Percentiles rank a stretch among this genome's conserved stretches.
phyloP scores from a whole-genome alignment of 1,284 basidiomycete species.

The Leccinum huronense region DNA sequence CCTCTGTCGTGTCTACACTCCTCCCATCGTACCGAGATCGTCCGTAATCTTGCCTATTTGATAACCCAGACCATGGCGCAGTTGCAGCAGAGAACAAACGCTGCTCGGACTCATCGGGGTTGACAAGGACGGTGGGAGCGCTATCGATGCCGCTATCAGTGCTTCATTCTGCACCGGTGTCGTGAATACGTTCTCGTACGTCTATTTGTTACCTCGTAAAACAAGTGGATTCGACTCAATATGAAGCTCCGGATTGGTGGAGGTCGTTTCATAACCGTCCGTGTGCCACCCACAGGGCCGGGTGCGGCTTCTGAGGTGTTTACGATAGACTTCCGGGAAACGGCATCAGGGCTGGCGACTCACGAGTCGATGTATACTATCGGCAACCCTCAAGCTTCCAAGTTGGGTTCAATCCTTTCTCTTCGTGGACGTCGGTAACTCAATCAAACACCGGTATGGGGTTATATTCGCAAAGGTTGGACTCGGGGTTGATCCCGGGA shows the following conservation, averaged over 20 bases:
- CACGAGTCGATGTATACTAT: constrained; percentile 70
- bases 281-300: constrained; percentile 58
- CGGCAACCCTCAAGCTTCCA: constrained; percentile 48
- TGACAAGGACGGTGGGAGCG: constrained; percentile 81
- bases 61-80: constrained; percentile 70
- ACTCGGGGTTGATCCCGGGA: background rate
- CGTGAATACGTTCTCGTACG: constrained; percentile 85
- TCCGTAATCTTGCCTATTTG: constrained; percentile 70
- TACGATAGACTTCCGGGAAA: constrained; percentile 88
- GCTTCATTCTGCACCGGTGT: constrained; percentile 83
- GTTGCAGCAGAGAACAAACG: constrained; percentile 84
- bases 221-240: background rate
- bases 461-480: constrained; percentile 46
- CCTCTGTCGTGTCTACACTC: constrained; percentile 2
- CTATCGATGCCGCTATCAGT: constrained; percentile 85
- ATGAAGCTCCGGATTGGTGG: constrained; percentile 78
- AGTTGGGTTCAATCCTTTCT: constrained; percentile 36
- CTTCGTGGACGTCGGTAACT: constrained; percentile 18
- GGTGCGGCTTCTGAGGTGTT: constrained; percentile 58
- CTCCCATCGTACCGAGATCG: constrained; percentile 12
- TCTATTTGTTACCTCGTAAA: constrained; percentile 12
- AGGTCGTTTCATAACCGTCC: constrained; percentile 89
- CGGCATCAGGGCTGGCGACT: constrained; percentile 67
- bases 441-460: constrained; percentile 40
- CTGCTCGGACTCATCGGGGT: constrained; percentile 86